Conservation (phyloP, 495 filamentous ascomycete species). For the Glarea lozoyensis region DNA sequence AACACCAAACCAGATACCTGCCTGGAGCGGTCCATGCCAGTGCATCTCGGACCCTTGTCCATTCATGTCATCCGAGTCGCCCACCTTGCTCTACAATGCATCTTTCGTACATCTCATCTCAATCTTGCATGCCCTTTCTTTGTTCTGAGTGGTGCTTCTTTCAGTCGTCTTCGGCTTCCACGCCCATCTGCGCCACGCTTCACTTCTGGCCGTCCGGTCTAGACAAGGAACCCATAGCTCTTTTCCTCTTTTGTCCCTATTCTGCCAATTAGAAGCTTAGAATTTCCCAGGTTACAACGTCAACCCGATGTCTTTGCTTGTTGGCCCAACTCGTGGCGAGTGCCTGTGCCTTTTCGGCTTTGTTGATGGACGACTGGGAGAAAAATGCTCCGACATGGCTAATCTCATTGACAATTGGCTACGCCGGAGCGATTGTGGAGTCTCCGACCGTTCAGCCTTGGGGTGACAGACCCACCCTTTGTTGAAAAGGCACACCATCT, state of each 20-base stretch:
- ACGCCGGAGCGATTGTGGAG: slow-evolving; percentile 3
- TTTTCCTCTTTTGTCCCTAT: slow-evolving; percentile 18
- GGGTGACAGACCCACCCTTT: slow-evolving; percentile 5
- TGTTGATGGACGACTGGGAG: slow-evolving; percentile 2
- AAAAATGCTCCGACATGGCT: not conserved
- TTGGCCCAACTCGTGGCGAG: not conserved
- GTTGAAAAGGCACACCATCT: slow-evolving; percentile 4
- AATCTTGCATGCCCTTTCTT: too few relatives aligned
- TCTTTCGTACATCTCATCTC: too few relatives aligned
- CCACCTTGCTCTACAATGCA: too few relatives aligned
- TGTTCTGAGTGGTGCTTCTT: slow-evolving; percentile 5
- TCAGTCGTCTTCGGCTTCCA: not conserved
- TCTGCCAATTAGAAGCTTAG: too few relatives aligned
- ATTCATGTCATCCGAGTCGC: too few relatives aligned
- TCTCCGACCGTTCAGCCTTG: slow-evolving; percentile 7
- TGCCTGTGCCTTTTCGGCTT: slow-evolving; percentile 6
- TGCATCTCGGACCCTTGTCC: too few relatives aligned
- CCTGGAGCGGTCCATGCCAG: too few relatives aligned
- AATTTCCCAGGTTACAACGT: too few relatives aligned
- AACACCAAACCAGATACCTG: too few relatives aligned
- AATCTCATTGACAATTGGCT: slow-evolving; percentile 6
- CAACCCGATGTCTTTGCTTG: too few relatives aligned
- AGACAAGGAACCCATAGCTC: slow-evolving; percentile 13
- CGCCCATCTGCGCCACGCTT: not conserved
- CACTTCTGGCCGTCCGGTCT: too few relatives aligned